Evolutionary conservation across 2,329 filamentous ascomycete genomes (phyloP), one percentile per base, ranked within the genome.

Genomic region (Penicillium digitatum): DNA sequence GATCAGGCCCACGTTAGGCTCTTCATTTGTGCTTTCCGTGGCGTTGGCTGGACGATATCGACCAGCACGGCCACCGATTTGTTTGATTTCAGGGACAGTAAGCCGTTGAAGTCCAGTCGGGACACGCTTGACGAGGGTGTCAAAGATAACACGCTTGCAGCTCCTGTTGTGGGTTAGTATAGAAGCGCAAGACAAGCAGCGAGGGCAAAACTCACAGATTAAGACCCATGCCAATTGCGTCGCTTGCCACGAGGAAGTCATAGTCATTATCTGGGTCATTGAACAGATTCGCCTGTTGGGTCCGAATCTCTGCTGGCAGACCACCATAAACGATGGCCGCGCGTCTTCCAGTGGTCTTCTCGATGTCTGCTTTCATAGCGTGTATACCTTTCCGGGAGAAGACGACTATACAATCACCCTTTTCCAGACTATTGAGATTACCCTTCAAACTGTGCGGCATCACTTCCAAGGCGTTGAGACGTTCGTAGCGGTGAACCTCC

Each of bases 211-310:
- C 79, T 73, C 86, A 91, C 71, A 99, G 75, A 67, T 99, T 99
- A 22, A 99, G 78, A 1, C 95, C 94, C 93, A 99, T 97, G 35
- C 94, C 94, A 59, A 99, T 93, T 44, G 94, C 94, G 74, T 96
- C 91, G 64, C 90, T 96, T 9, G 95, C 94, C 26, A 94, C 92
- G 6, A 99, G 79, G 64, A 86, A 95, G 70, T 99, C 94, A 69
- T 96, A 99, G 56, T 96, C 92, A 69, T 95, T 99, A 69, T 95
- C 75, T 0, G 91, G 92, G 60, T 97, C 89, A 68, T 99, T 99
- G 79, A 99, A 99, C 0, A 97, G 79, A 16, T 85, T 85, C 0
- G 94, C 94, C 75, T 99, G 94, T 68, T 93, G 86, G 3, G 91
- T 90, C 58, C 94, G 84, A 38, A 93, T 96, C 71, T 99, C 94